Evolutionary conservation across 192 early-diverging fungal species (phyloP).

Genomic region (Backusella tuberculispora): DNA sequence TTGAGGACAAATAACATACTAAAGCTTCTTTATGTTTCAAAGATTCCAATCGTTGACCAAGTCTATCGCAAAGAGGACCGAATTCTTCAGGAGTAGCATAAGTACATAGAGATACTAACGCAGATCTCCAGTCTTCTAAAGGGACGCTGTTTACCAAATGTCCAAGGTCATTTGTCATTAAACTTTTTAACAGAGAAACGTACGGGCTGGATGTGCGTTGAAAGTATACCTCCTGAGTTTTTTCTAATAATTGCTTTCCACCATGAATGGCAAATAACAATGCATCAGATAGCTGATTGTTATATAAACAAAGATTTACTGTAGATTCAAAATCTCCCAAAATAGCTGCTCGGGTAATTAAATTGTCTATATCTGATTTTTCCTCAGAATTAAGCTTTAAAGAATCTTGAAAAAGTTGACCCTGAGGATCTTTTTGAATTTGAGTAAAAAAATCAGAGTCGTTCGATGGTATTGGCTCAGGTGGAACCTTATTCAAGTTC

Average conservation of each 20-base stretch:
- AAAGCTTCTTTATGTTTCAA: conserved; percentile 58
- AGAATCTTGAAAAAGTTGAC: neutral
- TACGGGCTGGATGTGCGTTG: conserved; percentile 73
- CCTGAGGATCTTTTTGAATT: conserved; percentile 42
- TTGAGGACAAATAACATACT: conserved; percentile 80
- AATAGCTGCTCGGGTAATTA: conserved; percentile 84
- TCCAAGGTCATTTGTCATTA: conserved; percentile 76
- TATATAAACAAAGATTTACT: conserved; percentile 81
- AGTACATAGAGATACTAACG: conserved; percentile 92
- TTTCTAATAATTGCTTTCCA: conserved; percentile 48
- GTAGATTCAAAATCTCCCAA: conserved; percentile 91
- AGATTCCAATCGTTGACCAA: conserved; percentile 65
- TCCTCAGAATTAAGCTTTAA: neutral
- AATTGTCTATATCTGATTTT: conserved; percentile 63
- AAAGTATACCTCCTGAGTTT: conserved; percentile 72
- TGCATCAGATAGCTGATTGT: conserved; percentile 68
- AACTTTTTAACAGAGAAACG: conserved; percentile 79
- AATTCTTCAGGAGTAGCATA: conserved; percentile 90
- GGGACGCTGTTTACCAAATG: conserved; percentile 78
- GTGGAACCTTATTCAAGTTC: conserved; percentile 26
- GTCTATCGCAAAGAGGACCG: conserved; percentile 60
- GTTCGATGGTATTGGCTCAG: conserved; percentile 16
- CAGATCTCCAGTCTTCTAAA: conserved; percentile 88
- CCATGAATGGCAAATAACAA: conserved; percentile 82
- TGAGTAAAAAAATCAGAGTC: conserved; percentile 23